Base-by-base conservation (phyloP, 2,329 filamentous ascomycete genomes). In the Xylaria sp. region DNA sequence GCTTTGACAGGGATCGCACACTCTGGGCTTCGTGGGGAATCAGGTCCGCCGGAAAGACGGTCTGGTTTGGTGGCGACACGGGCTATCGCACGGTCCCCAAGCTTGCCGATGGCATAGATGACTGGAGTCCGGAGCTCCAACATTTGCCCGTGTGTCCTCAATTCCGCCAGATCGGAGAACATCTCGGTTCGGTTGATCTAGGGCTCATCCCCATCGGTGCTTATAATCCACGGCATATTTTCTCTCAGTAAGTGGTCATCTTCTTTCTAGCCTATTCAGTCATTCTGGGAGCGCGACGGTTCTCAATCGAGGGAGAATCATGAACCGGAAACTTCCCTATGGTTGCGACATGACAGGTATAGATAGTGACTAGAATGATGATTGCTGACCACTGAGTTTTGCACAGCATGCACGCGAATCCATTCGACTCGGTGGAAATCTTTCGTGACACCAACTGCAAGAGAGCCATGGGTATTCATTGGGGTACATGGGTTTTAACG, bases 121-220 rank as follows among this genome's bases (percentile, higher is more conserved):
- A 97, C 81, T 93, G 93, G 78, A 87, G 85, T 6, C 82, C 88
- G 0, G 87, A 90, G 67, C 90, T 90, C 74, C 83, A 90, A 18
- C 83, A 90, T 60, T 81, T 91, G 18, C 93, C 94, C 4, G 82
- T 84, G 25, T 97, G 93, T 77, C 94, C 94, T 8, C 93, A 94
- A 59, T 98, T 98, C 82, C 87, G 88, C 70, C 87, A 97, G 79
- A 94, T 98, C 70, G 95, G 95, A 69, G 82, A 89, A 18, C 86
- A 91, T 61, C 86, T 93, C 40, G 94, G 95, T 0, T 93, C 93
- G 0, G 97, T 98, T 75, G 93, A 98, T 78, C 87, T 98, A 6
- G 95, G 95, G 0, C 82, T 98, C 64, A 96, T 98, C 72, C 95
- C 95, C 47, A 98, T 98, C 73, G 95, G 95, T 62, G 95, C 94